These are phyloP conservation scores for Ustilago shanxiensis DNA, from an alignment of 1,284 basidiomycete genomes.

Conservation along the genomic window DNA sequence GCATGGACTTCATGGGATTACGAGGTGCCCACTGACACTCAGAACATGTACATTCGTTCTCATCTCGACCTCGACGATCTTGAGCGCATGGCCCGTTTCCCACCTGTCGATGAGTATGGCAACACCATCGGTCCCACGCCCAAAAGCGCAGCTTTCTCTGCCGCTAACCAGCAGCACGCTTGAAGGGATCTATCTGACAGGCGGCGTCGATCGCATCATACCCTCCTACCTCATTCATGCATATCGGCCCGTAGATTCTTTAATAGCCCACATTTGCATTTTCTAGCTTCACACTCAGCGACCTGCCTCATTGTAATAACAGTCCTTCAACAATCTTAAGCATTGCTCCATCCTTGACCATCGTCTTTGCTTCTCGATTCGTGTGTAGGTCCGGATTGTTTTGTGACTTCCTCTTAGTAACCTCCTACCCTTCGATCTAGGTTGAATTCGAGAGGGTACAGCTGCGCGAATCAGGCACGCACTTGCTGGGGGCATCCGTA, in stretches of 20 bases:
- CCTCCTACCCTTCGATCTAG: too few species aligned
- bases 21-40: slow-evolving; percentile 38
- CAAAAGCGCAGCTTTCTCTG: neutral
- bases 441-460: too few species aligned
- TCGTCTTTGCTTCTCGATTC: neutral
- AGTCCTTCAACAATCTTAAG: neutral
- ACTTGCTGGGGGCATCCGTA: too few species aligned
- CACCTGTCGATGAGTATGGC: slow-evolving; percentile 36
- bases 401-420: too few species aligned
- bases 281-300: neutral
- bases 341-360: neutral
- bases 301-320: slow-evolving; percentile 1
- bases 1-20: slow-evolving; percentile 48
- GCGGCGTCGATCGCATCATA: neutral
- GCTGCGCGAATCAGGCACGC: too few species aligned
- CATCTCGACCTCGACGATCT: slow-evolving; percentile 43
- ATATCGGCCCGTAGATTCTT: neutral
- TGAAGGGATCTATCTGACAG: neutral
- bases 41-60: slow-evolving; percentile 46
- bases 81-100: slow-evolving; percentile 47
- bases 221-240: neutral
- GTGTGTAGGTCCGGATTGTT: too few species aligned
- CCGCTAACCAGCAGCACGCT: slow-evolving; percentile 9
- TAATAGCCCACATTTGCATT: neutral
- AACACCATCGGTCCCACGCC: slow-evolving; percentile 12